Base-by-base conservation (phyloP, 306 rosid genomes). In the Cucumis cinereus region DNA sequence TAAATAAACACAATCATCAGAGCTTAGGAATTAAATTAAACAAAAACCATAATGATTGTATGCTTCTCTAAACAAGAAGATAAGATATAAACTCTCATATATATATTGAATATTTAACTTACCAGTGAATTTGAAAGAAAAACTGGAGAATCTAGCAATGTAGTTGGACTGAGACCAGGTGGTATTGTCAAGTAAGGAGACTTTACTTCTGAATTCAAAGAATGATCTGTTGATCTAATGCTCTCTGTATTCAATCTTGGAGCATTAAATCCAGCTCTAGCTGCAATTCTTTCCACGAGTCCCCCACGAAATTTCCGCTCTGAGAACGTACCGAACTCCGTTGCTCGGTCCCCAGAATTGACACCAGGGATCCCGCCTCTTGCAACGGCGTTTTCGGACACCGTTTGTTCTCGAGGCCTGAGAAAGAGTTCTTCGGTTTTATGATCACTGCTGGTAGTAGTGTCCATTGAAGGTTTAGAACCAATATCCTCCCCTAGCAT, bases 151-250 rank as follows among this genome's bases (percentile, higher is more conserved):
- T 93, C 98, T 28, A 93, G 85, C 81, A 93, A 88, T 54, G 96
- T 87, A 73, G 97, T 91, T 47, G 98, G 98, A 87, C 98, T 93
- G 75, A 93, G 92, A 81, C 98, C 98, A 67, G 97, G 94, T 1
- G 98, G 96, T 77, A 93, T 87, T 40, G 96, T 88, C 70, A 91
- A 79, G 85, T 88, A 90, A 82, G 98, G 87, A 79, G 98, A 91
- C 69, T 80, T 89, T 73, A 77, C 15, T 36, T 91, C 91, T 1
- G 96, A 74, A 83, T 84, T 80, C 17, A 83, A 80, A 5, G 96
- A 82, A 72, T 82, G 88, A 57, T 91, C 96, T 36, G 94, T 77
- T 28, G 94, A 86, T 90, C 92, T 88, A 82, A 93, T 90, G 86
- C 89, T 71, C 72, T 93, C 88, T 4, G 98, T 93, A 74, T 87